Base-by-base conservation (phyloP, 78 protist species). In the Guillardia theta region DNA sequence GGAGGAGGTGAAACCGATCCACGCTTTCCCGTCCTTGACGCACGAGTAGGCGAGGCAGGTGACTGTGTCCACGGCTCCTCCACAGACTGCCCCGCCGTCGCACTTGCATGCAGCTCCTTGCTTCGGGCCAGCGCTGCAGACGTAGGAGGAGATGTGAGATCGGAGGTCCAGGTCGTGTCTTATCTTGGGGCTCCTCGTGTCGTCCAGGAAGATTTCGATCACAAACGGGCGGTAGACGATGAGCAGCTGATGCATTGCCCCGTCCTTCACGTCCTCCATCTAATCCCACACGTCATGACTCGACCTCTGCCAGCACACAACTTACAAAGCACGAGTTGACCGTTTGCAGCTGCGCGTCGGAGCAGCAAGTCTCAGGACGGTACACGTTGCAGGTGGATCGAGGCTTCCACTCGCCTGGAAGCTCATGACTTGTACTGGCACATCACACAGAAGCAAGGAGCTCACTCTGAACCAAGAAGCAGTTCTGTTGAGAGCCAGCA, bases 361-460 rank as follows among this genome's bases (percentile, higher is more conserved):
- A 36, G 83, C 83, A 70, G 41, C 83, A 70, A 3, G 36, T 70
- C 27, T 70, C 83, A 22, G 83, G 1, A 15, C 10, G 10, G 45
- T 36, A 70, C 41, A 43, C 46, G 41, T 24, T 70, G 41, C 83
- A 70, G 46, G 10, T 12, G 21, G 46, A 10, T 24, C 36, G n/a
- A 0, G 83, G 83, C 83, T 70, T 70, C 83, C 83, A 70, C n/a
- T n/a, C n/a, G n/a, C n/a, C n/a, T n/a, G n/a, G 83, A 33, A 70
- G 6, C 83, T 70, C 27, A 70, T 70, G 33, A 43, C 83, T 12
- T 33, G 33, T n/a, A n/a, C 10, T 18, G 41, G 6, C 83, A 70
- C 6, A 4, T 4, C 33, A 43, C 83, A 6, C 10, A 33, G 9
- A 36, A 36, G 5, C 45, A 36, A 1, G 83, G 36, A n/a, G n/a